Base-by-base conservation (phyloP, 495 filamentous ascomycete genomes). In the Lophiotrema nucula region DNA sequence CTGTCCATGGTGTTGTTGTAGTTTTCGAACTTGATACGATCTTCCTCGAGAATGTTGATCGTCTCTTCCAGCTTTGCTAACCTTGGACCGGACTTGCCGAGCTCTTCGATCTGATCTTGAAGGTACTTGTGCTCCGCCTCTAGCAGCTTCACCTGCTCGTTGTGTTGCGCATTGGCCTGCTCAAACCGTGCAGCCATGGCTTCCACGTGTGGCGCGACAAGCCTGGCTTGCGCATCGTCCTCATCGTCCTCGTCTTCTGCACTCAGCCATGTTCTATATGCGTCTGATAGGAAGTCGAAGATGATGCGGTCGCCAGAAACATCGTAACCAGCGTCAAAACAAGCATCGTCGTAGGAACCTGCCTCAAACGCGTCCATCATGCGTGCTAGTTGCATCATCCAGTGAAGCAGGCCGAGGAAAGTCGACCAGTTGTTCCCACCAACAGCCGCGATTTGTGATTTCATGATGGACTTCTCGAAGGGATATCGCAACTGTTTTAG, bases 341-440 rank as follows among this genome's bases (percentile, higher is more conserved):
- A 95, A 0, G 90, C 90, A 41, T 95, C 87, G 58, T 97, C 90
- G 69, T 95, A 97, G 41, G 85, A 82, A 28, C 89, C 83, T 21
- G 72, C 58, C 2, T 79, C 72, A 67, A 87, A 97, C 10, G 84
- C 73, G 51, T 97, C 90, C 73, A 96, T 84, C 83, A 95, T 95
- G 49, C 87, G 81, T 12, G 90, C 89, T 43, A 97, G 75, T 71
- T 97, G 91, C 92, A 99, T 95, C 83, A 99, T 87, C 93, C 93
- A 99, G 72, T 99, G 92, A 44, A 99, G 78, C 73, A 97, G 78
- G 0, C 90, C 95, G 22, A 99, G 76, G 68, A 97, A 96, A 0
- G 88, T 89, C 24, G 87, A 85, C 93, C 93, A 99, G 65, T 96
- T 97, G 68, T 92, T 89, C 10, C 90, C 91, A 49, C 93, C 93